Percentiles rank a stretch among this genome's conserved stretches.
These are phyloP conservation scores for Pulveroboletus sp. DNA, from an alignment of 768 basidiomycete genomes.

Conservation along the genomic window DNA sequence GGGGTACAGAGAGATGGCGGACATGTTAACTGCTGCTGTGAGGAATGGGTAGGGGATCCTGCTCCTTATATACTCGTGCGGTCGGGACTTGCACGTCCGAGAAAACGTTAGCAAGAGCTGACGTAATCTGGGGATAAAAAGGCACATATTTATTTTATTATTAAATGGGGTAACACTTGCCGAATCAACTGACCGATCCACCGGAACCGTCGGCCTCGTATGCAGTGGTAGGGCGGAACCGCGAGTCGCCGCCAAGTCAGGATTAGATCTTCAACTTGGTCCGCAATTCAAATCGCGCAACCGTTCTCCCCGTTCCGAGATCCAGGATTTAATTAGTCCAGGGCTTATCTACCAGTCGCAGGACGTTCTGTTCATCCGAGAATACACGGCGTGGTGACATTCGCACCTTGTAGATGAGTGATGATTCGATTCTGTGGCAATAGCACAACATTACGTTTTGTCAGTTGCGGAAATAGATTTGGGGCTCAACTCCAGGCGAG, in stretches of 20 bases:
- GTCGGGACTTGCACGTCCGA: slow-evolving; percentile 7
- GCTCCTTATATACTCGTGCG: slow-evolving; percentile 6
- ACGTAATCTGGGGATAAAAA: slow-evolving; percentile 23
- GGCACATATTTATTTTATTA: slow-evolving; percentile 1
- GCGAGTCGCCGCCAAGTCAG: not conserved
- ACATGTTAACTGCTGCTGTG: slow-evolving; percentile 9
- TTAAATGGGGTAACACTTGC: slow-evolving; percentile 12
- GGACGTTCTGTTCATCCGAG: not conserved
- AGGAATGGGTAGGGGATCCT: not conserved
- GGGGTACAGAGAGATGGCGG: slow-evolving; percentile 49
- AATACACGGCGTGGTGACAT: not conserved
- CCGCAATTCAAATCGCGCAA: not conserved
- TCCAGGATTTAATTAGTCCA: not conserved
- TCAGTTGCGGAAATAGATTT: not conserved
- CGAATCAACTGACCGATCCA: too few species aligned
- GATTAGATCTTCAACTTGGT: not conserved
- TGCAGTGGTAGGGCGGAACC: slow-evolving; percentile 10
- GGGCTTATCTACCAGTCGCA: not conserved
- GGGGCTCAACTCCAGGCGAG: not conserved
- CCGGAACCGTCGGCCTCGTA: slow-evolving; percentile 10
- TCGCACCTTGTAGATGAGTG: too few species aligned
- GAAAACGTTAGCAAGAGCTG: not conserved
- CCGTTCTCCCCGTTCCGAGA: not conserved
- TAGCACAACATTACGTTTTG: not conserved
- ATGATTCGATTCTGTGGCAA: too few species aligned